Conservation (phyloP, 257 asterid species). For the Nicotiana paniculata region DNA sequence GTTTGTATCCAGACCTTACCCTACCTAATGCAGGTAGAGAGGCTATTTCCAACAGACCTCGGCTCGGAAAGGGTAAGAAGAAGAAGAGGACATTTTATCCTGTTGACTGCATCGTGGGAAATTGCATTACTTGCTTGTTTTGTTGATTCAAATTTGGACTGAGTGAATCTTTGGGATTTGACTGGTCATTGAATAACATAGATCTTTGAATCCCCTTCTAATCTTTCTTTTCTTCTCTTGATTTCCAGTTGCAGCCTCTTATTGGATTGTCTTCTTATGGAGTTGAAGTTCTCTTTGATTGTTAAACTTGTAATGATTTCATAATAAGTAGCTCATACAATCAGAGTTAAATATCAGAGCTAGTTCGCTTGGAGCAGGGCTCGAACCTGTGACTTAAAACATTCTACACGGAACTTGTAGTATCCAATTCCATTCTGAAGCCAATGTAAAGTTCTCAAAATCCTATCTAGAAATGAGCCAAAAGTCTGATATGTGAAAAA, state of each 20-base stretch:
- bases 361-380: too few species aligned
- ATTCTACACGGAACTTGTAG: neutral
- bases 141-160: neutral
- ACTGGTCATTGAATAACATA: neutral
- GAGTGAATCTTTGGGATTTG: neutral
- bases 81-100: neutral
- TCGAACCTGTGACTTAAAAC: too few species aligned
- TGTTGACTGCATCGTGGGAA: neutral
- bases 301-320: neutral
- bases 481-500: neutral
- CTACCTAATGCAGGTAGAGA: too few species aligned
- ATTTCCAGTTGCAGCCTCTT: neutral
- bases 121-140: neutral
- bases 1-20: too few species aligned
- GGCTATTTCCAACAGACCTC: too few species aligned
- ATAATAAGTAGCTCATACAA: neutral
- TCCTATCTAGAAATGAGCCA: neutral
- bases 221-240: neutral
- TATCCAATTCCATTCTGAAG: neutral
- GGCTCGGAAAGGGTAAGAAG: too few species aligned
- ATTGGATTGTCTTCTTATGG: neutral
- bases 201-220: neutral
- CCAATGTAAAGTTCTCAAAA: neutral
- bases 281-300: neutral
- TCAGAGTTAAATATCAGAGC: neutral